Conservation (phyloP, 352 stramenopile genomes). For the Saprolegnia diclina region DNA sequence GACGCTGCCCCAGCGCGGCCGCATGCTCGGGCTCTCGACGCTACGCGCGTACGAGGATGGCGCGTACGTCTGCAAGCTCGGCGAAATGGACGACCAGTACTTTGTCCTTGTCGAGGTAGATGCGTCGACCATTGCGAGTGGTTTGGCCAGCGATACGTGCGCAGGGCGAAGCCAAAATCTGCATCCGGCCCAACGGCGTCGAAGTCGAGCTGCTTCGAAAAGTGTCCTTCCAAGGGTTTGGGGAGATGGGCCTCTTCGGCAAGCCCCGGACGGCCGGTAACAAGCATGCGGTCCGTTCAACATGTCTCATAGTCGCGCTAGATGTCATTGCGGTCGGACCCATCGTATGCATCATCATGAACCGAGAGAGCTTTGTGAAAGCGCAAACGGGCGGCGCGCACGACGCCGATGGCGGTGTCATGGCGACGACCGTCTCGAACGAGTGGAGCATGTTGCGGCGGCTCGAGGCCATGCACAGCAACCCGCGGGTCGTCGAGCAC, state of each 20-base stretch:
- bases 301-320: neutral
- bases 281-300: neutral
- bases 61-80: slow-evolving; percentile 47
- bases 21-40: slow-evolving; percentile 47
- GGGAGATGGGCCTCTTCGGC: slow-evolving; percentile 69
- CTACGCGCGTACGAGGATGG: slow-evolving; percentile 42
- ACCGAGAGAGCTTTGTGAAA: slow-evolving; percentile 27
- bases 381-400: slow-evolving; percentile 25
- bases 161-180: slow-evolving; percentile 23
- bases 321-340: slow-evolving; percentile 19
- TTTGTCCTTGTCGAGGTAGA: slow-evolving; percentile 65
- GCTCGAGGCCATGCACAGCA: slow-evolving; percentile 48
- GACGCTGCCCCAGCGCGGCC: slow-evolving; percentile 33
- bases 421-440: slow-evolving; percentile 59
- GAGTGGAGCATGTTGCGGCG: slow-evolving; percentile 52
- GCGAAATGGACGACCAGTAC: slow-evolving; percentile 54
- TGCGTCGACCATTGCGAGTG: no score
- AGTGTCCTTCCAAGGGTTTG: slow-evolving; percentile 61
- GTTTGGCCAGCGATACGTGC: no score
- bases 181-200: slow-evolving; percentile 7
- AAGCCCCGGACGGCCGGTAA: slow-evolving; percentile 44
- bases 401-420: slow-evolving; percentile 47
- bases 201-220: slow-evolving; percentile 37
- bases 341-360: slow-evolving; percentile 19
- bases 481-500: slow-evolving; percentile 57